Conservation (phyloP, 495 filamentous ascomycete species). For the Trichocladium antarcticum region DNA sequence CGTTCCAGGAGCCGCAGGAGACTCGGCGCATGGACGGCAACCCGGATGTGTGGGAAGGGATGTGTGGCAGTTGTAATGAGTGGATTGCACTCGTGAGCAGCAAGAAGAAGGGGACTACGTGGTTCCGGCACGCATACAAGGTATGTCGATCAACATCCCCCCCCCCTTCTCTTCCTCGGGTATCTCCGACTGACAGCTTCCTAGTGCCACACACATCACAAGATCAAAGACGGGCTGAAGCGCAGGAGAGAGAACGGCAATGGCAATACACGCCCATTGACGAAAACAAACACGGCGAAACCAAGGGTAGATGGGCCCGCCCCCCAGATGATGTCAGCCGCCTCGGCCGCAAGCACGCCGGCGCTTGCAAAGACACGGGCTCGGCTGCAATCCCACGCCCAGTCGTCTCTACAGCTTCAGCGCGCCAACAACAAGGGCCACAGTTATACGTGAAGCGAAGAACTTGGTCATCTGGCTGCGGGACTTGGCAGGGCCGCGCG, state of each 20-base stretch:
- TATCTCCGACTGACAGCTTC: neutral
- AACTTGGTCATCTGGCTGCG: too few relatives aligned
- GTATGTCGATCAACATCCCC: slow-evolving; percentile 33
- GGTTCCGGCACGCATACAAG: slow-evolving; percentile 79
- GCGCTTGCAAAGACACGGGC: slow-evolving; percentile 21
- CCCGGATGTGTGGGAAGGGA: slow-evolving; percentile 68
- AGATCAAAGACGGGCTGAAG: slow-evolving; percentile 62
- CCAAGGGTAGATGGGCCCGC: slow-evolving; percentile 31
- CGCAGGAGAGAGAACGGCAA: slow-evolving; percentile 54
- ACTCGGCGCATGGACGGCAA: slow-evolving; percentile 67
- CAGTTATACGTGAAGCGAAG: neutral
- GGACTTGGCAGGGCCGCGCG: too few relatives aligned
- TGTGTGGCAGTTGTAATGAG: slow-evolving; percentile 64
- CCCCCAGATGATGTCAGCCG: slow-evolving; percentile 34
- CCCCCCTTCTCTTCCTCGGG: neutral
- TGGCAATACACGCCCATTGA: slow-evolving; percentile 36
- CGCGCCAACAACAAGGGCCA: slow-evolving; percentile 11
- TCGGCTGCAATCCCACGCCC: slow-evolving; percentile 7
- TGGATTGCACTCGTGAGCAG: slow-evolving; percentile 71
- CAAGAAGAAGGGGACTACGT: slow-evolving; percentile 78
- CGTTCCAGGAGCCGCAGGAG: slow-evolving; percentile 61
- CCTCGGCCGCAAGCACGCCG: slow-evolving; percentile 28
- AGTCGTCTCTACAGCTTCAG: slow-evolving; percentile 6
- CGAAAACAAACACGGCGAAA: slow-evolving; percentile 27
- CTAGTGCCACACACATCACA: slow-evolving; percentile 67